phyloP scores from a whole-genome alignment of 1,284 basidiomycete genomes.

The Cerrena zonata region DNA sequence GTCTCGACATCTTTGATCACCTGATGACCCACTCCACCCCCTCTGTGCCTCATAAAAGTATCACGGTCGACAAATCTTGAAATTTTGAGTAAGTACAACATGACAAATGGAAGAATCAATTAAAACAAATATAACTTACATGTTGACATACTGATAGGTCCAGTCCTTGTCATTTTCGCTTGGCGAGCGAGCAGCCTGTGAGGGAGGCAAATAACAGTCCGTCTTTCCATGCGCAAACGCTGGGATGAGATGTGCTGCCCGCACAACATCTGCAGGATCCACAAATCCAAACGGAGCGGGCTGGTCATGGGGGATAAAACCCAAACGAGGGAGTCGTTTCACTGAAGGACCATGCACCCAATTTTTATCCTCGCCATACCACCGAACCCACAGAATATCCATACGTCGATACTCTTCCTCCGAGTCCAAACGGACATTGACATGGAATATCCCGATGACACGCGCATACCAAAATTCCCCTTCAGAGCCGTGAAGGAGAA shows the following conservation, averaged over 20 bases:
- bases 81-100: constrained; percentile 19
- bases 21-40: not conserved
- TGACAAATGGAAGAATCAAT: constrained; percentile 15
- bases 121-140: constrained; percentile 15
- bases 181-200: not conserved
- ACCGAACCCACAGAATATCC: constrained; percentile 25
- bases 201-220: constrained; percentile 11
- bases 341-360: constrained; percentile 6
- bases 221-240: too few relatives aligned
- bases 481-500: constrained; percentile 11
- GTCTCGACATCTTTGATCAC: not conserved
- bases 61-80: constrained; percentile 21
- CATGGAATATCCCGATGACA: constrained; percentile 33
- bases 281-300: constrained; percentile 20
- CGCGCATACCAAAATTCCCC: constrained; percentile 23
- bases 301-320: constrained; percentile 8
- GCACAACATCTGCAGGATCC: constrained; percentile 19
- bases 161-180: constrained; percentile 13
- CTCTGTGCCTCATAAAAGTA: constrained; percentile 18
- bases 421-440: constrained; percentile 13
- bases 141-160: constrained; percentile 15
- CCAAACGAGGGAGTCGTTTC: constrained; percentile 11
- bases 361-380: constrained; percentile 15
- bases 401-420: constrained; percentile 9
- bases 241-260: constrained; percentile 22